phyloP scores from a whole-genome alignment of 768 basidiomycete species.

The Boletus barrowsii region DNA sequence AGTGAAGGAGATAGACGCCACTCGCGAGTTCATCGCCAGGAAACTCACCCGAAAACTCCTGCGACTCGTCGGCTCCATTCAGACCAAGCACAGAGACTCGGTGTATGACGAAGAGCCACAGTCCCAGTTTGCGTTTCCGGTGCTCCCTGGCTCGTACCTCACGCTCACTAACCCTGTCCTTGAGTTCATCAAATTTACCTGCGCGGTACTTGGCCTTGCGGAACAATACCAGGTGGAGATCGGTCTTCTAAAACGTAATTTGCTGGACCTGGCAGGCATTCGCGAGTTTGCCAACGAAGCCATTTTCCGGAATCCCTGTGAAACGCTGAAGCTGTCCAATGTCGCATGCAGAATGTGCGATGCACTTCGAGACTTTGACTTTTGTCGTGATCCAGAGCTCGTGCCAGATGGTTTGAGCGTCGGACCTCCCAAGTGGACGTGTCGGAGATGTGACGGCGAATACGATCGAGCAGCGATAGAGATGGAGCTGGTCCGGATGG shows the following conservation, averaged over 20 bases:
- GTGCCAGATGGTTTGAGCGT: slow-evolving; percentile 54
- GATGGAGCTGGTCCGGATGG: slow-evolving; percentile 75
- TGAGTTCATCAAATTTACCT: slow-evolving; percentile 85
- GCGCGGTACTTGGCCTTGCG: slow-evolving; percentile 76
- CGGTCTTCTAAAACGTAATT: slow-evolving; percentile 81
- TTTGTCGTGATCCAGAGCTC: slow-evolving; percentile 88
- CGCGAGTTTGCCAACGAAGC: slow-evolving; percentile 87
- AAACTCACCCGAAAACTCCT: slow-evolving; percentile 80
- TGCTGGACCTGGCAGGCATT: slow-evolving; percentile 83
- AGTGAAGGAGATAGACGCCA: slow-evolving; percentile 62
- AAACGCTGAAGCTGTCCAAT: slow-evolving; percentile 77
- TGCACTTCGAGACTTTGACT: slow-evolving; percentile 84
- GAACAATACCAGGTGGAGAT: slow-evolving; percentile 85
- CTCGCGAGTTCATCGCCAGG: slow-evolving; percentile 73
- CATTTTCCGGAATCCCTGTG: slow-evolving; percentile 87
- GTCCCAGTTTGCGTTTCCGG: slow-evolving; percentile 72
- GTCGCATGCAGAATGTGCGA: slow-evolving; percentile 90
- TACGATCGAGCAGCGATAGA: slow-evolving; percentile 90
- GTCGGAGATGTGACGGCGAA: slow-evolving; percentile 73
- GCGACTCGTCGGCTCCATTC: slow-evolving; percentile 59
- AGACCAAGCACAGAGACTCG: slow-evolving; percentile 59
- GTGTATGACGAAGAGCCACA: slow-evolving; percentile 50
- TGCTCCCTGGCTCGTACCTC: slow-evolving; percentile 84
- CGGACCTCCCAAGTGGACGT: slow-evolving; percentile 59
- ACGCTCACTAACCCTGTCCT: slow-evolving; percentile 75